Base-by-base conservation (phyloP, 768 basidiomycete genomes). In the Trametes meyenii region DNA sequence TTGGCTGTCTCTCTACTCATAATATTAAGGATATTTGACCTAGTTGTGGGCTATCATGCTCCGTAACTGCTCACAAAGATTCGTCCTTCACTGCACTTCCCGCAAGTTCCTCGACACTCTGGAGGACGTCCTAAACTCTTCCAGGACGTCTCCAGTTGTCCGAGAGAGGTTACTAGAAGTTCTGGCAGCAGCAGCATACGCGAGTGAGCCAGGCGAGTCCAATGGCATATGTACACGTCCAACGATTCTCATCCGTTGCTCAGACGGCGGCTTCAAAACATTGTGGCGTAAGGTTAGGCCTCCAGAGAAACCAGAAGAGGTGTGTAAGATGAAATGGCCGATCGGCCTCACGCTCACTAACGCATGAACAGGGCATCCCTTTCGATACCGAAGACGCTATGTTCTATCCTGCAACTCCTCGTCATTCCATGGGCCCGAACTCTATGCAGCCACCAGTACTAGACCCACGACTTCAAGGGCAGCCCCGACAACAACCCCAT, bases 1-100 rank as follows among this genome's bases (percentile, higher is more conserved):
- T 7, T n/a, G 17, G 1, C 13, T 44, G 26, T 29, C n/a, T 33
- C 4, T 44, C 46, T 56, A 46, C 7, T 35, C 33, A 46, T 26
- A 10, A 46, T 26, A 10, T 43, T 21, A 1, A 13, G 52, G 8
- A 26, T 50, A 1, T 8, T 7, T 51, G 12, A n/a, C 55, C 21
- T 63, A 92, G 90, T 71, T 97, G 7, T 96, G 94, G 94, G 88
- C 93, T 2, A 88, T 96, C 66, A 90, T 96, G 88, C 81, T 96
- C 39, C 85, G 86, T 29, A 95, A 96, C 69, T 87, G 87, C 3
- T 83, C 86, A 0, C 85, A 88, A 11, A 69, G 83, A 14, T 94
- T 95, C 68, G 82, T 92, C 38, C 73, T 81, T 13, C 87, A 91
- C 66, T 87, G 85, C 40, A 81, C 84, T 14, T 79, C 86, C 35